phyloP scores from a whole-genome alignment of 225 moss, liverwort and hornwort species.

The Physcomitrellopsis africana region DNA sequence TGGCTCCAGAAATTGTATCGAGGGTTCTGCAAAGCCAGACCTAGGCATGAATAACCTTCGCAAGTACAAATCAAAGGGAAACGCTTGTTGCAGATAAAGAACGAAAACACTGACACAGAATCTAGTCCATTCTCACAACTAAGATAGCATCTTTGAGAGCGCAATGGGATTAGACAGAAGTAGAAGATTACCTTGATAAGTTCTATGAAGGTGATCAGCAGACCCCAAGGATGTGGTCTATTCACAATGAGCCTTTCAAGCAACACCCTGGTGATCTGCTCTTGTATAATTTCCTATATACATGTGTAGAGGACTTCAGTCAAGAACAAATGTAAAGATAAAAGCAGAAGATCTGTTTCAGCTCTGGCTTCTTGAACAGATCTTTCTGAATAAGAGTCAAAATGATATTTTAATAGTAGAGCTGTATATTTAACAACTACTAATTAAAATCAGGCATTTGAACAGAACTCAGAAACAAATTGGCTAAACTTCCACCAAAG shows the following conservation, averaged over 20 bases:
- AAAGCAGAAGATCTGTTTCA: conserved; percentile 6
- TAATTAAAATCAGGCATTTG: neutral
- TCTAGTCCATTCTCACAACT: conserved; percentile 13
- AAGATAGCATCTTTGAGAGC: neutral
- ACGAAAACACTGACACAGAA: conserved; percentile 2
- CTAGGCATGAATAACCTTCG: neutral
- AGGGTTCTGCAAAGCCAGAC: conserved; percentile 71
- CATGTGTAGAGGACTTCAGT: conserved; percentile 23
- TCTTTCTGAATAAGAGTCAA: neutral
- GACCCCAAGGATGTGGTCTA: conserved; percentile 98
- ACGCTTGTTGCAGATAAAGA: neutral
- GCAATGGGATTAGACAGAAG: conserved; percentile 4
- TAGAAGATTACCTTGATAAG: conserved; percentile 75
- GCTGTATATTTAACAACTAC: neutral
- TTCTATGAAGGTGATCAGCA: conserved; percentile 96
- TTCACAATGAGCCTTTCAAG: conserved; percentile 96
- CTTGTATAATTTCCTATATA: conserved; percentile 91
- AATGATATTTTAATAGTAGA: conserved; percentile 5
- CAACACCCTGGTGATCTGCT: conserved; percentile 96
- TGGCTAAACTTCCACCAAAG: neutral
- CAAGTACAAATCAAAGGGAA: neutral
- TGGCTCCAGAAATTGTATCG: conserved; percentile 98
- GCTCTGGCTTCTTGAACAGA: conserved; percentile 15
- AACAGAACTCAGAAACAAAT: neutral
- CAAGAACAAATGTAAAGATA: neutral